phyloP scores from a whole-genome alignment of 176 grass and related monocot genomes.

The Cocos nucifera region DNA sequence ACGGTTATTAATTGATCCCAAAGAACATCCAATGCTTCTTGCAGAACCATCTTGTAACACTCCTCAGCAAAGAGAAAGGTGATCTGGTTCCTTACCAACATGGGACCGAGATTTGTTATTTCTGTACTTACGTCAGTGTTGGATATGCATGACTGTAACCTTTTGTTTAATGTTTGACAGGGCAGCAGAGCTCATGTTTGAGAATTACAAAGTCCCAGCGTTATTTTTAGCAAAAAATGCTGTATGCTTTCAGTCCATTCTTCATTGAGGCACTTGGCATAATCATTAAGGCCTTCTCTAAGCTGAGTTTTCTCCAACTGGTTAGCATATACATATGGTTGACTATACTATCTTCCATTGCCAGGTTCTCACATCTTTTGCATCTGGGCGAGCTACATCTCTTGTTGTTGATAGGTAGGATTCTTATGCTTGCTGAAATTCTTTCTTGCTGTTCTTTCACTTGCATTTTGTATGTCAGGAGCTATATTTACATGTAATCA shows the following conservation, averaged over 20 bases:
- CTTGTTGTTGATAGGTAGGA: conserved; percentile 94
- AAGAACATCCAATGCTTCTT: conserved; percentile 96
- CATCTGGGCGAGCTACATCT: conserved; percentile 91
- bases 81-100: neutral
- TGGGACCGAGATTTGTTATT: too few species aligned
- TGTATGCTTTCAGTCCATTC: conserved; percentile 42
- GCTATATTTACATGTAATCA: too few species aligned
- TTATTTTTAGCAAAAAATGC: conserved; percentile 97
- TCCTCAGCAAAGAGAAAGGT: conserved; percentile 89
- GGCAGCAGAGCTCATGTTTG: conserved; percentile 97
- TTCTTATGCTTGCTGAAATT: conserved; percentile 4
- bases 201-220: conserved; percentile 96
- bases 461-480: too few species aligned
- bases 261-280: too few species aligned
- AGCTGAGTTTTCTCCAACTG: too few species aligned
- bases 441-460: too few species aligned
- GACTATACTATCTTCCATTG: conserved; percentile 2
- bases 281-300: too few species aligned
- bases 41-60: conserved; percentile 85
- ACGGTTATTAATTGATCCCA: conserved; percentile 85
- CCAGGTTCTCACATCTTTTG: conserved; percentile 99
- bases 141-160: neutral
- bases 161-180: conserved; percentile 39
- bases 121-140: too few species aligned
- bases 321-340: too few species aligned